Evolutionary conservation across 169 alveolate species (phyloP), one percentile per base, ranked within the genome.

Genomic region (Ophryocystis elektroscirrha): DNA sequence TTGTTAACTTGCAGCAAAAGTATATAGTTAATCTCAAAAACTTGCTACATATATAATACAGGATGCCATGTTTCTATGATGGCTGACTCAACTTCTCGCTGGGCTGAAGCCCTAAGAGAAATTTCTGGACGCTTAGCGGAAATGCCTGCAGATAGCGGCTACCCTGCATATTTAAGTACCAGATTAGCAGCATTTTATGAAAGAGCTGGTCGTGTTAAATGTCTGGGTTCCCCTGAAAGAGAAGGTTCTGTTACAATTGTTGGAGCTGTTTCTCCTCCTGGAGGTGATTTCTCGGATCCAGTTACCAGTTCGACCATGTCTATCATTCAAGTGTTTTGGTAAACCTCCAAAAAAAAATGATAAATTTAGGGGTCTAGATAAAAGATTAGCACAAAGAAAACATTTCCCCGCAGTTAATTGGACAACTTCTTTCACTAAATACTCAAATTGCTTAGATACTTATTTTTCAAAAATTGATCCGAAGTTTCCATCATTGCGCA

Each of bases 81-180:
- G 99, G 99, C 98, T 28, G 99, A 93, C 70, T 85, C 96, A 32
- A 93, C 99, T 28, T 83, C 96, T 30, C 83, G 99, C 59, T 93
- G 99, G 99, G 99, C 99, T 26, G 99, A 93, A 70, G 99, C 99
- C 23, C 75, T 93, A 49, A 81, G 99, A 63, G 99, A 93, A 73
- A 93, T 93, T 50, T 89, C 98, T 12, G 99, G 99, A 0, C 78
- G 99, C 30, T 76, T 93, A 45, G 99, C 97, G 3, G 98, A 93
- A 75, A 93, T 92, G 97, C 98, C 98, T 7, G 98, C 98, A 24
- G 98, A 90, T 71, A 74, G 89, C 19, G 98, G 98, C 35, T 93
- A 88, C 74, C 99, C 99, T 7, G 99, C 99, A 18, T 89, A 93
- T 77, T 76, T 93, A 26, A 96, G 96, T 35, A 85, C 96, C 0